Conservation (phyloP, 2,329 filamentous ascomycete species). For the Exophiala sp. region DNA sequence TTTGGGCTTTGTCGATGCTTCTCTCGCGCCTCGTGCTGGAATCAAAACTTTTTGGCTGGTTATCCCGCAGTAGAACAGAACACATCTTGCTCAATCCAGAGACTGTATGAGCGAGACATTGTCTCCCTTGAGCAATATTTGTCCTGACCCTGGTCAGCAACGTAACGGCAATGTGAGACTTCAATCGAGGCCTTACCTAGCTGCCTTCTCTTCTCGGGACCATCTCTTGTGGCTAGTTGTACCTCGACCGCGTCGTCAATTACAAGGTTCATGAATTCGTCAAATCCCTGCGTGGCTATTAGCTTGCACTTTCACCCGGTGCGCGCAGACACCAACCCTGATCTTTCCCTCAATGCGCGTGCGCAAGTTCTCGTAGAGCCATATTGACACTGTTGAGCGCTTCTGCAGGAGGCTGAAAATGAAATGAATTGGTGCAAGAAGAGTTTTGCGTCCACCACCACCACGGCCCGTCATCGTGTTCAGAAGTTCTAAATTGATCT, state of each 20-base stretch:
- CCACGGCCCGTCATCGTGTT: conserved; percentile 51
- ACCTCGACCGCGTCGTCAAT: conserved; percentile 95
- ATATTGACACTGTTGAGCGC: conserved; percentile 83
- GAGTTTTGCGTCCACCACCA: conserved; percentile 61
- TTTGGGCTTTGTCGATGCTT: background rate
- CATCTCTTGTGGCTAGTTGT: conserved; percentile 74
- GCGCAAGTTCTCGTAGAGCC: conserved; percentile 93
- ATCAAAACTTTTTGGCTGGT: background rate
- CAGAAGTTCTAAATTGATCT: background rate
- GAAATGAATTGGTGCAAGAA: conserved; percentile 77
- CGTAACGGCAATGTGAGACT: background rate
- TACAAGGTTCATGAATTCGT: conserved; percentile 99
- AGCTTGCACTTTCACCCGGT: conserved; percentile 10
- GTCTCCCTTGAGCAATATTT: conserved; percentile 83
- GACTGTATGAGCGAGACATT: conserved; percentile 78
- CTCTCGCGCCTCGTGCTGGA: background rate
- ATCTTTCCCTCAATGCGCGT: conserved; percentile 97
- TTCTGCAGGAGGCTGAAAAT: conserved; percentile 89
- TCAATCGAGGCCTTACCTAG: conserved; percentile 59
- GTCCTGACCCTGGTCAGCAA: conserved; percentile 52
- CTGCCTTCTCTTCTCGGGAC: conserved; percentile 72
- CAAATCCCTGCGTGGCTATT: conserved; percentile 69
- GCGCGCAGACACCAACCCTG: conserved; percentile 57
- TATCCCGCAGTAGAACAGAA: background rate
- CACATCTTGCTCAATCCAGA: conserved; percentile 34